These are phyloP conservation scores for Rhizopogon vulgaris DNA, from an alignment of 768 basidiomycete species.

Conservation along the genomic window DNA sequence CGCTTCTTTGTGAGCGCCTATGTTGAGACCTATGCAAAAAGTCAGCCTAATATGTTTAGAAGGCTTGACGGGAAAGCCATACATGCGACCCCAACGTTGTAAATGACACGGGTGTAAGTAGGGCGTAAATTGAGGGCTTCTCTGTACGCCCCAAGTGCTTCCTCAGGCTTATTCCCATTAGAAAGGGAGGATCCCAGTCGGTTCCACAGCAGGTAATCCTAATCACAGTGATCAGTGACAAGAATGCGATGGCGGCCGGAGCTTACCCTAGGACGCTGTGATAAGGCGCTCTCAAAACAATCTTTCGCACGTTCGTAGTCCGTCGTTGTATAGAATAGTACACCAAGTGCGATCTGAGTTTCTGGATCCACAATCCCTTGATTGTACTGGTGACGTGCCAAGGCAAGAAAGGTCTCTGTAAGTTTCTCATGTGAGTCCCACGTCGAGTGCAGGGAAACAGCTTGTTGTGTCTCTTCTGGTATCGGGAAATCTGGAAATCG, in stretches of 20 bases:
- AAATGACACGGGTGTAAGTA: slow-evolving; percentile 94
- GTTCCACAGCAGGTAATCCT: slow-evolving; percentile 97
- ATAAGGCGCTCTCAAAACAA: slow-evolving; percentile 87
- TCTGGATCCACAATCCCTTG: slow-evolving; percentile 76
- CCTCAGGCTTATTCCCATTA: slow-evolving; percentile 91
- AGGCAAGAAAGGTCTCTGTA: slow-evolving; percentile 74
- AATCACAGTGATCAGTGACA: neutral
- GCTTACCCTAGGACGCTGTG: slow-evolving; percentile 64
- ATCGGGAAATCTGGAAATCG: slow-evolving; percentile 54
- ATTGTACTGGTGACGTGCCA: slow-evolving; percentile 79
- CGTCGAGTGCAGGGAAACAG: slow-evolving; percentile 47
- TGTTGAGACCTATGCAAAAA: slow-evolving; percentile 71
- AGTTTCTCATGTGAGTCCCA: slow-evolving; percentile 83
- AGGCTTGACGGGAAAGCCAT: slow-evolving; percentile 27
- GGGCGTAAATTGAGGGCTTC: slow-evolving; percentile 87
- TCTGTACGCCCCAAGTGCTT: slow-evolving; percentile 84
- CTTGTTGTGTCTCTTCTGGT: slow-evolving; percentile 48
- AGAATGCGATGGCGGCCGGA: neutral
- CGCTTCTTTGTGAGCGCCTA: slow-evolving; percentile 91
- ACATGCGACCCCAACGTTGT: slow-evolving; percentile 98
- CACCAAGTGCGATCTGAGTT: slow-evolving; percentile 88
- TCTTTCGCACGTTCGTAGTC: slow-evolving; percentile 89
- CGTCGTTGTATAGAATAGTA: slow-evolving; percentile 83
- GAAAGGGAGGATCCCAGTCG: slow-evolving; percentile 90
- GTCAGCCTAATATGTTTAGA: slow-evolving; percentile 2